Conservation (phyloP, 306 rosid species). For the Rosa rugosa region DNA sequence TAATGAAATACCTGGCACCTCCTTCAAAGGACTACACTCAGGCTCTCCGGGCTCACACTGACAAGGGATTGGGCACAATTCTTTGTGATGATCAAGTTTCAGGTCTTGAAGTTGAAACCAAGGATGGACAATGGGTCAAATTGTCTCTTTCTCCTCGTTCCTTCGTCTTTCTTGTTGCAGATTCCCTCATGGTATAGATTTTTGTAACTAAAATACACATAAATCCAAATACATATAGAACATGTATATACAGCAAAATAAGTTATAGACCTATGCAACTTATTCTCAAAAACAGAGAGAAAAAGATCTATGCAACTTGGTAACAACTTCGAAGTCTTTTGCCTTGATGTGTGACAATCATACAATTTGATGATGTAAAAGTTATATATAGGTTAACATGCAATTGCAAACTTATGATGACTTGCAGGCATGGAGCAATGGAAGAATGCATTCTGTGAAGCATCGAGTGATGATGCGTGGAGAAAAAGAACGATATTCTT, state of each 20-base stretch:
- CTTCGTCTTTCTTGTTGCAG: conserved; percentile 21
- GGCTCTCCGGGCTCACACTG: conserved; percentile 6
- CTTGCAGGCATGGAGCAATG: conserved; percentile 53
- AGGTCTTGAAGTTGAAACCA: conserved; percentile 24
- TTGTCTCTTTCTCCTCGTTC: conserved; percentile 12
- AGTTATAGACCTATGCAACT: background rate
- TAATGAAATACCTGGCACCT: conserved; percentile 24
- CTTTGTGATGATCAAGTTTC: conserved; percentile 22
- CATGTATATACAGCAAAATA: background rate
- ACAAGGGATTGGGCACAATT: conserved; percentile 14
- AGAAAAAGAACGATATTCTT: conserved; percentile 46
- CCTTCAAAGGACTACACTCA: background rate
- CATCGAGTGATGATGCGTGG: conserved; percentile 64
- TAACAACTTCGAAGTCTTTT: background rate
- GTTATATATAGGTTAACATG: background rate
- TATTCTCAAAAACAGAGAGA: background rate
- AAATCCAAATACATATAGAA: background rate
- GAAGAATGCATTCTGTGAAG: conserved; percentile 42
- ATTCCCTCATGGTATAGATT: conserved; percentile 20
- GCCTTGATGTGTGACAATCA: background rate
- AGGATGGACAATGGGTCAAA: conserved; percentile 27
- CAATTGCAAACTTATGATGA: background rate
- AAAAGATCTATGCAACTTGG: background rate
- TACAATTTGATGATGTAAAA: background rate
- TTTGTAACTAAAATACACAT: background rate